phyloP scores from a whole-genome alignment of 2,329 filamentous ascomycete species.

The Penicillium vulpinum region DNA sequence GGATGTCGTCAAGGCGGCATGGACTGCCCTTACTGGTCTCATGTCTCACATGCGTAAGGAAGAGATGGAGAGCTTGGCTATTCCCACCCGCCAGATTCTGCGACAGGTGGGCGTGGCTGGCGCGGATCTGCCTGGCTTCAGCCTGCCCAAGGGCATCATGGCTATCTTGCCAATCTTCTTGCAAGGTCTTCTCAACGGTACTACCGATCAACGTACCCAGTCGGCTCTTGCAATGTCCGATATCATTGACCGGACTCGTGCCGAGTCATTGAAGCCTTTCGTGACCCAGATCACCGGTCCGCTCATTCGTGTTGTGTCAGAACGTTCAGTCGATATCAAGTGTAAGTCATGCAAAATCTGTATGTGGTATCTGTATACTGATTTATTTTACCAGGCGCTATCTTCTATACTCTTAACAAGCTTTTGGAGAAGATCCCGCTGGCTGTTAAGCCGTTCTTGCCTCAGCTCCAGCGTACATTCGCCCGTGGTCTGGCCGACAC shows the following conservation, averaged over 20 bases:
- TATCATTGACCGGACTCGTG: constrained; percentile 87
- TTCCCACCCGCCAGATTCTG: constrained; percentile 81
- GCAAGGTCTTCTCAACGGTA: constrained; percentile 96
- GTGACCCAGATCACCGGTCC: constrained; percentile 98
- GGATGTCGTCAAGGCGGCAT: constrained; percentile 84
- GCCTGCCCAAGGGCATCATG: constrained; percentile 92
- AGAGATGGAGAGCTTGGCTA: constrained; percentile 92
- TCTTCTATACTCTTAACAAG: constrained; percentile 91
- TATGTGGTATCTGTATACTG: constrained; percentile 14
- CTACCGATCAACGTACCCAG: constrained; percentile 85
- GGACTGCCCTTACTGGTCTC: constrained; percentile 81
- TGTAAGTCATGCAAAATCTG: constrained; percentile 33
- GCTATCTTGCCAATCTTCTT: constrained; percentile 95
- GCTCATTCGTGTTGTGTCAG: constrained; percentile 94
- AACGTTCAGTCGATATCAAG: constrained; percentile 94
- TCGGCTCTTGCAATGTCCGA: constrained; percentile 93
- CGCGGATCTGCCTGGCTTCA: constrained; percentile 80
- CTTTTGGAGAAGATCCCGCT: constrained; percentile 94
- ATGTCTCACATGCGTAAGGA: constrained; percentile 91
- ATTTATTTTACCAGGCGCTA: constrained; percentile 62
- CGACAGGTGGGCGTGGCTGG: constrained; percentile 87
- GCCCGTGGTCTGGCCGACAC: constrained; percentile 93
- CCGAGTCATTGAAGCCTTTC: constrained; percentile 85
- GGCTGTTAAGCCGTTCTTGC: constrained; percentile 93
- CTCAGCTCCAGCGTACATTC: constrained; percentile 94